Percentiles rank a stretch among this genome's conserved stretches.
Conservation (phyloP, 306 rosid species). For the Cucumis hystrix region DNA sequence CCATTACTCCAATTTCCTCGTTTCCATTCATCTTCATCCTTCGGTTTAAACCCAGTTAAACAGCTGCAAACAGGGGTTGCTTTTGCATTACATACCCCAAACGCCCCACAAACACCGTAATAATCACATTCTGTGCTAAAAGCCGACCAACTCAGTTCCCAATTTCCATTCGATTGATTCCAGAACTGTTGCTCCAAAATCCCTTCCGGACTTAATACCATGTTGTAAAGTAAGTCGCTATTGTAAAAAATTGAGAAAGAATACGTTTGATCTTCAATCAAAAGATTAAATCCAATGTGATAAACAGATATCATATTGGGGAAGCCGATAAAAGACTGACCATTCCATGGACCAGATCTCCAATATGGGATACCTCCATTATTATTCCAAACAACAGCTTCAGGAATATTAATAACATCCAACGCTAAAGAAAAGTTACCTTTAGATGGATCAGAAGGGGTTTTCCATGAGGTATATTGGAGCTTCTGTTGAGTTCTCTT, state of each 20-base stretch:
- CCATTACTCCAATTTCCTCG: slow-evolving; percentile 49
- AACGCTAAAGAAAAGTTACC: slow-evolving; percentile 17
- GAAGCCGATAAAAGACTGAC: slow-evolving; percentile 20
- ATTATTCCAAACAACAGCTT: slow-evolving; percentile 18
- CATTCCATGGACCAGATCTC: slow-evolving; percentile 43
- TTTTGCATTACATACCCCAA: slow-evolving; percentile 16
- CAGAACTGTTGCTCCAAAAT: neutral
- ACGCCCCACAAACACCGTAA: slow-evolving; percentile 31
- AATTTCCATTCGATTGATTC: neutral
- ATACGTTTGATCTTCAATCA: neutral
- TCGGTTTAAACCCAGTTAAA: slow-evolving; percentile 46
- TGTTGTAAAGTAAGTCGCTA: neutral
- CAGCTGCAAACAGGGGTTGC: slow-evolving; percentile 60
- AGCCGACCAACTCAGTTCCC: neutral
- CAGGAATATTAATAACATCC: neutral
- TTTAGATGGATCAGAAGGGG: slow-evolving; percentile 11
- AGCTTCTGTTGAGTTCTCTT: neutral
- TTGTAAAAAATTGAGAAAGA: neutral
- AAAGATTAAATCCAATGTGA: neutral
- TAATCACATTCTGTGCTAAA: slow-evolving; percentile 12
- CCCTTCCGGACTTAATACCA: neutral
- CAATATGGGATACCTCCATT: slow-evolving; percentile 2
- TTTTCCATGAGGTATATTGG: slow-evolving; percentile 12
- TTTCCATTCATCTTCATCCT: slow-evolving; percentile 40
- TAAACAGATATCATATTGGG: slow-evolving; percentile 11